phyloP scores from a whole-genome alignment of 805 yeast species.

The Metschnikowia proteae region DNA sequence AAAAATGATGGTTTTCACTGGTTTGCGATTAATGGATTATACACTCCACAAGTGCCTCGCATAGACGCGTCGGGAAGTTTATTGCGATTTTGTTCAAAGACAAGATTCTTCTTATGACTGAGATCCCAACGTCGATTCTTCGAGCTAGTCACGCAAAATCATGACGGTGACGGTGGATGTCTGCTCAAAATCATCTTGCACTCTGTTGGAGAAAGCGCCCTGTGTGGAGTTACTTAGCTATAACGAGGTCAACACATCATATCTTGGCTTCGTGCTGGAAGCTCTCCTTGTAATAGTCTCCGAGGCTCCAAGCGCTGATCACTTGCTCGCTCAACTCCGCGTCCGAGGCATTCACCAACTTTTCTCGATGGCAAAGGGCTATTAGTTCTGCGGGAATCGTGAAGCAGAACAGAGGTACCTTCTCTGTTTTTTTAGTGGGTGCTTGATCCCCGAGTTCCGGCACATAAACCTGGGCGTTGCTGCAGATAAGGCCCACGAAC shows the following conservation, averaged over 20 bases:
- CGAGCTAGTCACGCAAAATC: too few relatives aligned
- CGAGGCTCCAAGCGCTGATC: constrained; percentile 23
- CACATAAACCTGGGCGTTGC: constrained; percentile 38
- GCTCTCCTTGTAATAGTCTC: constrained; percentile 21
- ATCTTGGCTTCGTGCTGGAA: constrained; percentile 6
- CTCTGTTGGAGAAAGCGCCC: too few relatives aligned
- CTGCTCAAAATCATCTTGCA: too few relatives aligned
- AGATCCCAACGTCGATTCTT: too few relatives aligned
- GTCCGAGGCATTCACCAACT: not conserved
- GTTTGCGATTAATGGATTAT: too few relatives aligned
- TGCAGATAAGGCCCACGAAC: constrained; percentile 41
- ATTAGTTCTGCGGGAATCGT: constrained; percentile 33
- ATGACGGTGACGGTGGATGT: too few relatives aligned
- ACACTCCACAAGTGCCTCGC: too few relatives aligned
- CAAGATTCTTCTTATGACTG: too few relatives aligned
- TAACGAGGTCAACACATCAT: not conserved
- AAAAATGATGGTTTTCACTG: too few relatives aligned
- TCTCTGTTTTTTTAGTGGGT: constrained; percentile 20
- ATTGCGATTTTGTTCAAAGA: too few relatives aligned
- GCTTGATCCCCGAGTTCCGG: constrained; percentile 12
- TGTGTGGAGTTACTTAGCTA: too few relatives aligned
- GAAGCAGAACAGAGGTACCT: constrained; percentile 29
- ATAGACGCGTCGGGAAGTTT: too few relatives aligned
- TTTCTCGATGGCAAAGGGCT: constrained; percentile 18
- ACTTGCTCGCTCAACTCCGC: constrained; percentile 15